These are phyloP conservation scores for Suillus subluteus DNA, from an alignment of 768 basidiomycete genomes.

Conservation along the genomic window DNA sequence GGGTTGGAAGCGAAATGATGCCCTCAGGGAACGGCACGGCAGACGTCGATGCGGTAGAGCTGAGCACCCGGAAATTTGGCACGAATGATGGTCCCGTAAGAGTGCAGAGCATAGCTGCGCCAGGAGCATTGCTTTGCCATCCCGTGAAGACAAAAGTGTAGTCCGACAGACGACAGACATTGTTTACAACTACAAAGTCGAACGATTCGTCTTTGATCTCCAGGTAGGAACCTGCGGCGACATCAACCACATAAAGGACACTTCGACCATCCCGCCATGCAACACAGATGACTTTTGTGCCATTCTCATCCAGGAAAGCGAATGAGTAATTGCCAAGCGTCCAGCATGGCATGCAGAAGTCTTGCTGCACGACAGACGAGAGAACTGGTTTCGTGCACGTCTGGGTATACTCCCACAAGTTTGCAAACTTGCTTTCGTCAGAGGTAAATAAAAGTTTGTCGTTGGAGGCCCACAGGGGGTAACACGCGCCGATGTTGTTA, in stretches of 20 bases:
- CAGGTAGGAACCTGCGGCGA: slow-evolving; percentile 13
- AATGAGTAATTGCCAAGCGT: slow-evolving; percentile 22
- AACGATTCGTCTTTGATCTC: slow-evolving; percentile 3
- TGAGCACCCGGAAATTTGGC: slow-evolving; percentile 14
- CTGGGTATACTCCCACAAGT: slow-evolving; percentile 37
- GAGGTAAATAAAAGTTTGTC: slow-evolving; percentile 58
- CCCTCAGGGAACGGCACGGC: slow-evolving; percentile 14
- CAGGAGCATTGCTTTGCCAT: slow-evolving; percentile 9
- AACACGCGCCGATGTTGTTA: slow-evolving; percentile 43
- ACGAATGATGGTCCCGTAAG: slow-evolving; percentile 10
- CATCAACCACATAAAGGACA: slow-evolving; percentile 36
- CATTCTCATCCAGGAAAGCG: slow-evolving; percentile 27
- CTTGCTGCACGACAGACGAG: slow-evolving; percentile 35
- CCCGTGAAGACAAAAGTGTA: slow-evolving; percentile 4
- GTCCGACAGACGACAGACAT: slow-evolving; percentile 1
- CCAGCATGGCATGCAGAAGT: slow-evolving; percentile 29
- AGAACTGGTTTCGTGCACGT: slow-evolving; percentile 28
- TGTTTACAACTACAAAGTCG: slow-evolving; percentile 5
- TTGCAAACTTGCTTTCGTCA: slow-evolving; percentile 61
- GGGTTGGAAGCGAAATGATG: slow-evolving; percentile 25
- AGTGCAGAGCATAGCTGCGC: slow-evolving; percentile 10
- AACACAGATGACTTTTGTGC: slow-evolving; percentile 30
- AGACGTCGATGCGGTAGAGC: slow-evolving; percentile 10
- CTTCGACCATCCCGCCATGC: slow-evolving; percentile 34
- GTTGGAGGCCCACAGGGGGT: slow-evolving; percentile 44